Conservation (phyloP, 1,284 basidiomycete species). For the Moniliella sp. region DNA sequence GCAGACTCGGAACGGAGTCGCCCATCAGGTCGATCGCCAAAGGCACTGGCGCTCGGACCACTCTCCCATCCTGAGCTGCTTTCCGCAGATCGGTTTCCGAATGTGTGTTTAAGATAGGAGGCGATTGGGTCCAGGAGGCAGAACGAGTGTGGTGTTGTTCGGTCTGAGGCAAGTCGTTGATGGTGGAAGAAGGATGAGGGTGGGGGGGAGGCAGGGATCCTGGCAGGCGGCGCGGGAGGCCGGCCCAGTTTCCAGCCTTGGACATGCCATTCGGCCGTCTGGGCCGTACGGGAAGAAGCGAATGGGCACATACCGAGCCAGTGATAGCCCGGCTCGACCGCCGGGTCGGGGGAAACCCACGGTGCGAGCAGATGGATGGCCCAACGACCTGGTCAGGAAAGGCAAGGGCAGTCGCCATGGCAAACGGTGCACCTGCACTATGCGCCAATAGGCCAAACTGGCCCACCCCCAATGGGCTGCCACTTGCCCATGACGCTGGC, state of each 20-base stretch:
- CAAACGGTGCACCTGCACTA: conserved; percentile 83
- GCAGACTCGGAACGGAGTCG: no score
- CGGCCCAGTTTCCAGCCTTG: conserved; percentile 85
- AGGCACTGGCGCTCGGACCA: no score
- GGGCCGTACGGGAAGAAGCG: conserved; percentile 72
- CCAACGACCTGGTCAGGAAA: conserved; percentile 53
- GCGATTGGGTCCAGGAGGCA: no score
- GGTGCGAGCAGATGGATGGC: conserved; percentile 73
- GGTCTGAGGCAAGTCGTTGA: no score
- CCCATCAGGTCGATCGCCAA: no score
- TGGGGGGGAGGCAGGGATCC: no score
- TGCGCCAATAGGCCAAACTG: conserved; percentile 76
- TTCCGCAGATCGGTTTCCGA: no score
- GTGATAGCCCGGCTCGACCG: conserved; percentile 63
- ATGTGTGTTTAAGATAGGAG: no score
- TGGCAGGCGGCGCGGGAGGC: no score
- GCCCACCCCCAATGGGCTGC: conserved; percentile 53
- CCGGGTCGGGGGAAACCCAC: conserved; percentile 91
- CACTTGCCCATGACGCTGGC: conserved; percentile 69
- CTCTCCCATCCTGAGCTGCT: no score
- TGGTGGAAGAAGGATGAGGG: no score
- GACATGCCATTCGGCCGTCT: conserved; percentile 86
- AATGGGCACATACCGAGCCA: conserved; percentile 91
- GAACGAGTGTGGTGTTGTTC: no score
- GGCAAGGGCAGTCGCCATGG: conserved; percentile 55